These are phyloP conservation scores for Aegle marmelos DNA, from an alignment of 345 rosid species.

Conservation along the genomic window DNA sequence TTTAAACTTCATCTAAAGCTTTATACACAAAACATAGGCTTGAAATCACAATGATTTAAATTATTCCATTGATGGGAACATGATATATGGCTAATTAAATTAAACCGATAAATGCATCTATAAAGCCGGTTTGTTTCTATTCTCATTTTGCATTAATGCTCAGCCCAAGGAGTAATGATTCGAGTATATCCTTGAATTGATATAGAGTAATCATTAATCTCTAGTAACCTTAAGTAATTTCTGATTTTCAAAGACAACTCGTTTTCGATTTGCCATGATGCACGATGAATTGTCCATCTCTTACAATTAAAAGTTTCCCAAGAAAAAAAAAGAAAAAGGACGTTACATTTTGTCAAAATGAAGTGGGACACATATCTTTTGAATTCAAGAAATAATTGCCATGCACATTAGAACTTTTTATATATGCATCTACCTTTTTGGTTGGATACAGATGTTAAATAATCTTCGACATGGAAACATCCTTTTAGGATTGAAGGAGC, in stretches of 20 bases:
- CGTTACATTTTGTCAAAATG: conserved; percentile 14
- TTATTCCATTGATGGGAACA: no score
- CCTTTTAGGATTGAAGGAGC: conserved; percentile 8
- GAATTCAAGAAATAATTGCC: conserved; percentile 22
- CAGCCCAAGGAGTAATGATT: background rate
- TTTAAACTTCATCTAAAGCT: background rate
- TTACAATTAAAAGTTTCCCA: background rate
- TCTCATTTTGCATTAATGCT: no score
- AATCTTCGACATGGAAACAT: conserved; percentile 2
- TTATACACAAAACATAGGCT: background rate
- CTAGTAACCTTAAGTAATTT: background rate
- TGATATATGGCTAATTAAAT: no score
- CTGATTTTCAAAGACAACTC: background rate
- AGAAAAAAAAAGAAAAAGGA: background rate
- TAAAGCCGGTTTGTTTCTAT: no score
- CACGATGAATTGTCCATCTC: background rate
- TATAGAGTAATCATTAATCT: background rate
- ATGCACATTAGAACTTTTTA: background rate
- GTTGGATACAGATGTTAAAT: background rate
- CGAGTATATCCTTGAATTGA: background rate
- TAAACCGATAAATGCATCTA: no score
- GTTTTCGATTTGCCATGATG: background rate
- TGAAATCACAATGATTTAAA: no score
- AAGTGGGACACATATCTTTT: conserved; percentile 14
- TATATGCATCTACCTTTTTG: background rate